These are phyloP conservation scores for Hyphopichia fennica DNA, from an alignment of 1,139 yeast genomes.

Conservation along the genomic window DNA sequence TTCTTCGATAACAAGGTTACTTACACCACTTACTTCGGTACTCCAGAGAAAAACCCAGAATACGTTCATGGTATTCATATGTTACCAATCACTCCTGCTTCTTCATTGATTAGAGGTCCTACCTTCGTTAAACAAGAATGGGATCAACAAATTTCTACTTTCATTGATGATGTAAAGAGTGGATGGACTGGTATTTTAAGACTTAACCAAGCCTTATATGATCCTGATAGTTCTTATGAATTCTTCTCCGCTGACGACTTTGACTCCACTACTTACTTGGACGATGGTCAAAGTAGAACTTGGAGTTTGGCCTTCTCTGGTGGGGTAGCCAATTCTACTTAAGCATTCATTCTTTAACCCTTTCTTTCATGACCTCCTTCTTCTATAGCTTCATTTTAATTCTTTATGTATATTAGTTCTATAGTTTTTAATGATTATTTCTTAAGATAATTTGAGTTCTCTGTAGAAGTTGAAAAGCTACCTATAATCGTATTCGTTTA, in stretches of 20 bases:
- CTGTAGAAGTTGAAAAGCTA: too few species aligned
- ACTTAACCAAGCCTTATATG: slow-evolving; percentile 66
- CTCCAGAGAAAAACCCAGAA: slow-evolving; percentile 32
- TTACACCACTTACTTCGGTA: slow-evolving; percentile 86
- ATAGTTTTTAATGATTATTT: background rate
- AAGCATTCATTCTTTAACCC: background rate
- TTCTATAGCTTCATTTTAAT: background rate
- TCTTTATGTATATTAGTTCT: background rate
- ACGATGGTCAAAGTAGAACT: slow-evolving; percentile 76
- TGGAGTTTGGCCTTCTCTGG: slow-evolving; percentile 78
- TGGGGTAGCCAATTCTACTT: slow-evolving; percentile 18
- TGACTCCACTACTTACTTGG: slow-evolving; percentile 47
- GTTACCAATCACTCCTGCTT: slow-evolving; percentile 74
- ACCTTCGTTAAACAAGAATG: slow-evolving; percentile 71
- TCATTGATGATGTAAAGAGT: slow-evolving; percentile 52
- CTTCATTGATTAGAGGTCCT: slow-evolving; percentile 66
- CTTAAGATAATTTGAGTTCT: too few species aligned
- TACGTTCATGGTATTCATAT: slow-evolving; percentile 96
- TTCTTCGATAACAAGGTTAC: slow-evolving; percentile 85
- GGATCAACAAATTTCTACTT: slow-evolving; percentile 44
- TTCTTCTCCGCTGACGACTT: slow-evolving; percentile 57
- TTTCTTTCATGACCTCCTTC: background rate
- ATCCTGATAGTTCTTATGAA: slow-evolving; percentile 57
- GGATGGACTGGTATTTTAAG: slow-evolving; percentile 82
- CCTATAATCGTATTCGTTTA: too few species aligned